Conservation (phyloP, 805 yeast genomes). For the Kodamaea hsintzibuensis region DNA sequence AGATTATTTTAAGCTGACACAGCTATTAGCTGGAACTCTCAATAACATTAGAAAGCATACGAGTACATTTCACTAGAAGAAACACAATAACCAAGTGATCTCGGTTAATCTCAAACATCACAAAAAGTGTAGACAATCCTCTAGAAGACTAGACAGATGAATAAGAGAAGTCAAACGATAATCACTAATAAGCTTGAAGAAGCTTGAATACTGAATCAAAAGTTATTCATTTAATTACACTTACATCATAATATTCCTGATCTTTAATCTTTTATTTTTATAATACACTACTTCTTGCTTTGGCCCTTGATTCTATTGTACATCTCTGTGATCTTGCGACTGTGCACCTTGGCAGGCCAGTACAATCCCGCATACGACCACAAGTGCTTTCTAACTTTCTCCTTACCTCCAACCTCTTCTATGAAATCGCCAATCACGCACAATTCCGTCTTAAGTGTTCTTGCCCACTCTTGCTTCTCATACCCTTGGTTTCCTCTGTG, state of each 20-base stretch:
- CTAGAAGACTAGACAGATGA: no score
- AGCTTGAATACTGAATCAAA: no score
- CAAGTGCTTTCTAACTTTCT: constrained; percentile 57
- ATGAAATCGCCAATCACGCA: constrained; percentile 75
- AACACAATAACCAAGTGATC: no score
- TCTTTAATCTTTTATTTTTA: background rate
- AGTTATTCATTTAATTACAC: no score
- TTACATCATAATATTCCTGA: background rate
- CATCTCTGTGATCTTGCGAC: constrained; percentile 73
- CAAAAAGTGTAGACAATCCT: no score
- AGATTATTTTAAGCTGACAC: no score
- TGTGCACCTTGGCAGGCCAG: constrained; percentile 88
- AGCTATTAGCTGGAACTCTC: no score
- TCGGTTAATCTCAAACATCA: no score
- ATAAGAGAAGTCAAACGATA: no score
- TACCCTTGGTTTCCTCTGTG: constrained; percentile 72
- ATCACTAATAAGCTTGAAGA: no score
- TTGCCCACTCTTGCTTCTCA: constrained; percentile 77
- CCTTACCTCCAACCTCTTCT: constrained; percentile 38
- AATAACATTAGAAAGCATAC: no score
- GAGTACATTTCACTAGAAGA: no score
- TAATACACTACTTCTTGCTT: constrained; percentile 1
- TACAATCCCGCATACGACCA: constrained; percentile 83
- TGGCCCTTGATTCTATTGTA: constrained; percentile 54
- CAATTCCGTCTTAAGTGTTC: constrained; percentile 65